Percentiles rank a stretch among this genome's conserved stretches.
phyloP scores from a whole-genome alignment of 73 alveolate genomes.

The Tetrahymena borealis region DNA sequence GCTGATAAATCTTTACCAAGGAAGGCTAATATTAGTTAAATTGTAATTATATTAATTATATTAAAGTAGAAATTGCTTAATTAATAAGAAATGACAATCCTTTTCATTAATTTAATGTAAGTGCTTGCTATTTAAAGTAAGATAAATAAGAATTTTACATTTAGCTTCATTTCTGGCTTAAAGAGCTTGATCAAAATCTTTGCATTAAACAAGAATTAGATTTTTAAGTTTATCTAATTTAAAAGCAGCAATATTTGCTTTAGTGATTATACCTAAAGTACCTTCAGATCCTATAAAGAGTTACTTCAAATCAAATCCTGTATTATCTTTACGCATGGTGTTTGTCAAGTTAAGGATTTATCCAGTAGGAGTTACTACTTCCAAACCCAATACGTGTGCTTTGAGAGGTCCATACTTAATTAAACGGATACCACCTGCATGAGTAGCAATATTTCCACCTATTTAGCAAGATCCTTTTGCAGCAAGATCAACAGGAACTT shows the following conservation, averaged over 20 bases:
- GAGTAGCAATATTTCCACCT: conserved; percentile 86
- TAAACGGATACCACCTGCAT: conserved; percentile 87
- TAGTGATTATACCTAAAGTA: conserved; percentile 74
- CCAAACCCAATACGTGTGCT: conserved; percentile 72
- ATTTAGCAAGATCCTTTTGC: conserved; percentile 86
- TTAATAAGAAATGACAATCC: no score
- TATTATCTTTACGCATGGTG: conserved; percentile 73
- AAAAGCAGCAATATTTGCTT: conserved; percentile 66
- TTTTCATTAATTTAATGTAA: no score
- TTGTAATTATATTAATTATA: not conserved
- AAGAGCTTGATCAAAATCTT: conserved; percentile 4
- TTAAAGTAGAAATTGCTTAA: not conserved
- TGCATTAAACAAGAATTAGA: conserved; percentile 19
- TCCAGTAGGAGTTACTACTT: conserved; percentile 70
- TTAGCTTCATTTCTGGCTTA: not conserved
- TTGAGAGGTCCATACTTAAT: conserved; percentile 71
- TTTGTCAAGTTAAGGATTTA: conserved; percentile 47
- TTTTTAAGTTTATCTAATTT: conserved; percentile 38
- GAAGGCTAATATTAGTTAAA: not conserved
- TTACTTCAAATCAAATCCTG: conserved; percentile 77
- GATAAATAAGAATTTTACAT: no score
- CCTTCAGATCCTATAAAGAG: conserved; percentile 90
- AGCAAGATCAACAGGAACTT: conserved; percentile 81
- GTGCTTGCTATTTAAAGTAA: no score
- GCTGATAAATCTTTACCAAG: not conserved